Evolutionary conservation across 371 early-diverging fungal species (phyloP).

Genomic region (Gilbertella persicaria): DNA sequence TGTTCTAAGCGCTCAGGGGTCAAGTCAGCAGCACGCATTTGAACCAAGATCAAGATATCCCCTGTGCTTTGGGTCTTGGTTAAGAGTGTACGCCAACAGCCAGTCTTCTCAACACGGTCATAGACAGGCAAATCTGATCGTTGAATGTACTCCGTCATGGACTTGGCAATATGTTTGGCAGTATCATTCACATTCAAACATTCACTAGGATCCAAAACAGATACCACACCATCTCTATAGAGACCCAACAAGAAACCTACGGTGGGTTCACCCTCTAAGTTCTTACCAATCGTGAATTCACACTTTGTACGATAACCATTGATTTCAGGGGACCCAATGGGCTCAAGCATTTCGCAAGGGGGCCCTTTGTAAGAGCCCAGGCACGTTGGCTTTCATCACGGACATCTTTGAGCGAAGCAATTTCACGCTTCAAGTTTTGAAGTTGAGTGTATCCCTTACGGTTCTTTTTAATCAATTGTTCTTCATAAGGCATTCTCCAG

Average conservation of each 20-base stretch:
- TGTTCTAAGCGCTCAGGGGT: constrained; percentile 37
- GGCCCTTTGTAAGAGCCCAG: constrained; percentile 11
- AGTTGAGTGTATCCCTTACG: constrained; percentile 10
- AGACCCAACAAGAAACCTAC: constrained; percentile 78
- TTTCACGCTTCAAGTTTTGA: constrained; percentile 23
- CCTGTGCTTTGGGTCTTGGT: constrained; percentile 64
- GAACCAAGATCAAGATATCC: constrained; percentile 62
- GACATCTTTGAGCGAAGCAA: constrained; percentile 25
- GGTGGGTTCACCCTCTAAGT: constrained; percentile 53
- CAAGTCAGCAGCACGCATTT: constrained; percentile 54
- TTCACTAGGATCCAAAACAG: constrained; percentile 53
- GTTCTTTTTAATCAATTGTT: constrained; percentile 32
- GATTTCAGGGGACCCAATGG: constrained; percentile 64
- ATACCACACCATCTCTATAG: constrained; percentile 62
- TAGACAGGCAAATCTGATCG: constrained; percentile 55
- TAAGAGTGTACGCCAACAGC: constrained; percentile 70
- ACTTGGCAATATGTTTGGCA: constrained; percentile 56
- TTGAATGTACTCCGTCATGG: constrained; percentile 53
- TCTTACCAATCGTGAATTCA: constrained; percentile 77
- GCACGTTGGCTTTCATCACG: neutral
- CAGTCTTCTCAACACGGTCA: constrained; percentile 58
- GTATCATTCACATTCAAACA: constrained; percentile 56
- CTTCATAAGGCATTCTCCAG: constrained; percentile 24
- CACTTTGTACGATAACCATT: constrained; percentile 80
- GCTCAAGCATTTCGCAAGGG: constrained; percentile 54